Evolutionary conservation across 2,329 filamentous ascomycete species (phyloP), one percentile per base, ranked within the genome.

Genomic region (Cercospora beticola): DNA sequence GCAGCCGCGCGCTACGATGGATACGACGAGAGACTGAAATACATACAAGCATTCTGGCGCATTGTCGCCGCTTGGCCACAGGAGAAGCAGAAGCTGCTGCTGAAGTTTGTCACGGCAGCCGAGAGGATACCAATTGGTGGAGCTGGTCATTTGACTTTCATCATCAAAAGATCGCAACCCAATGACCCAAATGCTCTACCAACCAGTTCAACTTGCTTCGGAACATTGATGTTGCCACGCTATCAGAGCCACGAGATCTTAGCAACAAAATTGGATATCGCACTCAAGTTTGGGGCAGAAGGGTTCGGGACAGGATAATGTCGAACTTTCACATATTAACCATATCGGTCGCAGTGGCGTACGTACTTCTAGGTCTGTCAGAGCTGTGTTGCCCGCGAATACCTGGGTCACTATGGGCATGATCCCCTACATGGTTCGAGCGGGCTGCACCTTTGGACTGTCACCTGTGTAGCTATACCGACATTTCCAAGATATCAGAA

Each of bases 21-120:
- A 14, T 98, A 92, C 84, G 87, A 90, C 57, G 83, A 88, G 0
- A 83, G 83, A 0, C 90, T 95, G 72, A 87, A 83, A 14, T 88
- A 90, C 0, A 88, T 99, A 52, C 82, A 84, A 26, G 88, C 91
- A 73, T 98, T 99, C 78, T 99, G 95, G 95, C 85, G 85, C 12
- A 86, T 97, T 7, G 91, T 97, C 0, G 86, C 86, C 71, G 80
- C 78, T 40, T 95, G 87, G 76, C 85, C 88, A 68, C 85, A 90
- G 16, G 84, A 86, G 56, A 90, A 94, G 84, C 90, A 90, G 79
- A 87, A 89, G 63, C 88, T 88, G 74, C 82, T 99, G 36, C 84
- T 99, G 33, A 93, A 97, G 78, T 99, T 99, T 76, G 94, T 99
- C 31, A 99, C 95, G 14, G 94, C 94, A 0, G 94, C 90, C 74